Conservation (phyloP, 1,139 yeast species). For the Geotrichum carabidarum region DNA sequence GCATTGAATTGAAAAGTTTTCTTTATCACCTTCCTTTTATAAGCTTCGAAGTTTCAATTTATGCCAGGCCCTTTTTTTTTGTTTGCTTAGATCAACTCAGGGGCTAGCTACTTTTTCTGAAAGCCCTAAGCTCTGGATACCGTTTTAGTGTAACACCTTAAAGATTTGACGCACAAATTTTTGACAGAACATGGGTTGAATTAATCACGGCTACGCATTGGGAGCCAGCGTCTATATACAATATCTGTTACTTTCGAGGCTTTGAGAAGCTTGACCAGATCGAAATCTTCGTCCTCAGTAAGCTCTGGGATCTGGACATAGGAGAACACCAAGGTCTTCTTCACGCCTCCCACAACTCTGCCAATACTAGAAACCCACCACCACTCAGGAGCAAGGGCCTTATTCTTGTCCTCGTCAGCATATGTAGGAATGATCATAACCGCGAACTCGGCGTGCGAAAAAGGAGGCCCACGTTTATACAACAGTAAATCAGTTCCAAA, state of each 20-base stretch:
- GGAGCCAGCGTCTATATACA: slow-evolving; percentile 74
- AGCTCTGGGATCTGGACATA: slow-evolving; percentile 53
- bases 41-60: too few species aligned
- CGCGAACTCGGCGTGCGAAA: slow-evolving; percentile 88
- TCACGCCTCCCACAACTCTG: slow-evolving; percentile 83
- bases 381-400: slow-evolving; percentile 44
- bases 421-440: slow-evolving; percentile 45
- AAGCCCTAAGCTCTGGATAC: too few species aligned
- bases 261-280: slow-evolving; percentile 39
- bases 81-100: too few species aligned
- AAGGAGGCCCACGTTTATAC: slow-evolving; percentile 90
- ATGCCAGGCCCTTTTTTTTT: too few species aligned
- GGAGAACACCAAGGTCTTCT: slow-evolving; percentile 65
- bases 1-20: too few species aligned
- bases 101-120: too few species aligned
- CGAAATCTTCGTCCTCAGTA: slow-evolving; percentile 26
- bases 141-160: too few species aligned
- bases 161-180: too few species aligned
- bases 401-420: slow-evolving; percentile 32
- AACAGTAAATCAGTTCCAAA: slow-evolving; percentile 80
- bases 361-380: slow-evolving; percentile 60
- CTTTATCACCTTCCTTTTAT: too few species aligned
- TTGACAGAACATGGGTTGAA: too few species aligned
- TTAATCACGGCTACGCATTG: slow-evolving; percentile 73
- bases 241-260: slow-evolving; percentile 45